Evolutionary conservation across 345 rosid species (phyloP).

Genomic region (Chamaenerion angustifolium): DNA sequence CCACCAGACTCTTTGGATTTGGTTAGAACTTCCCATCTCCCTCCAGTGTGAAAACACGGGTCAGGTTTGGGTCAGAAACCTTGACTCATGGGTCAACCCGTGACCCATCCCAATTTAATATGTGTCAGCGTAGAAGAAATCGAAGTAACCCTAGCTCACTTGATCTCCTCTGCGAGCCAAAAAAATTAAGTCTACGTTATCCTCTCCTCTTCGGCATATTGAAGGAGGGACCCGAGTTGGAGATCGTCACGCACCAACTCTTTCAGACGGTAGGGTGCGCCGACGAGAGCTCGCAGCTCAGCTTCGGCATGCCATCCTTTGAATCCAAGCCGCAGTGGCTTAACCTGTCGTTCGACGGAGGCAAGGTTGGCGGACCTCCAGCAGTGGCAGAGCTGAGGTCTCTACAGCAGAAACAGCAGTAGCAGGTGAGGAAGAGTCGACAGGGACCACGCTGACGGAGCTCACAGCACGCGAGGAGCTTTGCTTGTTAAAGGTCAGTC

Average conservation of each 20-base stretch:
- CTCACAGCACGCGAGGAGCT: constrained; percentile 87
- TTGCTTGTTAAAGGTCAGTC: constrained; percentile 79
- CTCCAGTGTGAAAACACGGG: too few relatives aligned
- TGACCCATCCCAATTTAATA: too few relatives aligned
- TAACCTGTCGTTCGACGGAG: constrained; percentile 25
- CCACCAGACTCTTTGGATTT: too few relatives aligned
- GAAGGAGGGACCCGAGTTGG: constrained; percentile 19
- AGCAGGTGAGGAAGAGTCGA: constrained; percentile 43
- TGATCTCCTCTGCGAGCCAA: too few relatives aligned
- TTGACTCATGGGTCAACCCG: too few relatives aligned
- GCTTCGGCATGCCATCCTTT: constrained; percentile 3
- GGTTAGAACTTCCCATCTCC: too few relatives aligned
- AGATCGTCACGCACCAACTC: constrained; percentile 23
- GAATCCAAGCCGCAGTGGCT: constrained; percentile 24
- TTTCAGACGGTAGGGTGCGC: constrained; percentile 34
- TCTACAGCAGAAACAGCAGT: constrained; percentile 25
- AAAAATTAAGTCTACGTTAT: too few relatives aligned
- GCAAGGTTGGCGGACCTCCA: constrained; percentile 2
- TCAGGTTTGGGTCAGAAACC: too few relatives aligned
- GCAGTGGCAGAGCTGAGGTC: constrained; percentile 14
- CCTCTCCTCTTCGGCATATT: constrained; percentile 28
- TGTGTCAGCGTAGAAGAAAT: too few relatives aligned
- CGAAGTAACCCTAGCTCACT: too few relatives aligned
- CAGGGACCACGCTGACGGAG: constrained; percentile 92
- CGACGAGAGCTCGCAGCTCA: constrained; percentile 8